Conservation (phyloP, 768 basidiomycete genomes). For the Cytidiella melzeri region DNA sequence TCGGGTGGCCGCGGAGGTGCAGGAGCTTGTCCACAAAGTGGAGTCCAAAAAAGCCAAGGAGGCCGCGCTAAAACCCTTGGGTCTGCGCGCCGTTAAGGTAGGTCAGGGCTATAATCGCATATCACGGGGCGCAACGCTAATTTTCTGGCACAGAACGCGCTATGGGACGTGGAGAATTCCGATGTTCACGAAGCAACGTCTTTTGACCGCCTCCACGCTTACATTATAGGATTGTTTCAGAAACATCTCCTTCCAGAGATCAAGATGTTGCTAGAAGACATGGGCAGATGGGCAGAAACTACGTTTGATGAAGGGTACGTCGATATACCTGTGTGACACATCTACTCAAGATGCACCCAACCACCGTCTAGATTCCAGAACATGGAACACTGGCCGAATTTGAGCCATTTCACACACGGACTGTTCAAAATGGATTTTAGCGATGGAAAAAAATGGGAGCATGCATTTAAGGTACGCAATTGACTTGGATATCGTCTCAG, state of each 20-base stretch:
- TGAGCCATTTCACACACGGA: not conserved
- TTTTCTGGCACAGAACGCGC: constrained; percentile 30
- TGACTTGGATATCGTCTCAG: not conserved
- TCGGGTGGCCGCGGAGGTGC: constrained; percentile 6
- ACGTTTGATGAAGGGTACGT: too few species aligned
- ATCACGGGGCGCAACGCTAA: too few species aligned
- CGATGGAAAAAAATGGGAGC: not conserved
- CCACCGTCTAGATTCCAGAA: not conserved
- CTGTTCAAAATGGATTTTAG: not conserved
- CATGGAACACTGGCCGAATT: not conserved
- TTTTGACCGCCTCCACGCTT: constrained; percentile 19
- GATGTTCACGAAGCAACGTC: constrained; percentile 30
- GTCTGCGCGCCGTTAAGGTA: constrained; percentile 19
- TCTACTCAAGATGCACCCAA: too few species aligned
- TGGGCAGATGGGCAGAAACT: too few species aligned
- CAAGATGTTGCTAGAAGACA: too few species aligned
- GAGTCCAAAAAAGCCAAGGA: not conserved
- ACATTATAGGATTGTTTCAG: constrained; percentile 1
- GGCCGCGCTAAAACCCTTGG: constrained; percentile 15
- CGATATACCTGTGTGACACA: too few species aligned
- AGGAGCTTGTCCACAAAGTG: not conserved
- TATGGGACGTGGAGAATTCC: constrained; percentile 31
- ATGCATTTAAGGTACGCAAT: not conserved
- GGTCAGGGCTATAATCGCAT: too few species aligned
- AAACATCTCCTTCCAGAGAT: constrained; percentile 2